Evolutionary conservation across 2,329 filamentous ascomycete genomes (phyloP).

Genomic region (Sclerotiophoma versabilis): DNA sequence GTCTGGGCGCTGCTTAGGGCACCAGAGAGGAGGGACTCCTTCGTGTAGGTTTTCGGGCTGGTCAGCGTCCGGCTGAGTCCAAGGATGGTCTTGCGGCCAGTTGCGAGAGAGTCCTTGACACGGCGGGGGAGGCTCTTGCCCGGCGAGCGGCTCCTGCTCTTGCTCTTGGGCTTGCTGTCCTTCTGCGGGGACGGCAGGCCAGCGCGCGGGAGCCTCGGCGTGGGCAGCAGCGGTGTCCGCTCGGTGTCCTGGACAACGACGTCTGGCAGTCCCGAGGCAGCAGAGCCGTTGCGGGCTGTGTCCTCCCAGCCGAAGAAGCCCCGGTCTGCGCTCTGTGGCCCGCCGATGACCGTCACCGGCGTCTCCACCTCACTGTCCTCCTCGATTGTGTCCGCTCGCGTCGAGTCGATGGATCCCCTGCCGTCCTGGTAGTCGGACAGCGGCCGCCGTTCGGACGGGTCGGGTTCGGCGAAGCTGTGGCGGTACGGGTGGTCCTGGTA

Average conservation of each 20-base stretch:
- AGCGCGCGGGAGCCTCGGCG: conserved; percentile 37
- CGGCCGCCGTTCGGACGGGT: conserved; percentile 21
- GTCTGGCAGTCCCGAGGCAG: conserved; percentile 21
- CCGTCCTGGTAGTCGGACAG: conserved; percentile 32
- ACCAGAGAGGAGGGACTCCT: conserved; percentile 67
- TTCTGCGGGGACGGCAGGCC: conserved; percentile 29
- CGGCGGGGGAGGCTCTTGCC: conserved; percentile 21
- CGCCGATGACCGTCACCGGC: conserved; percentile 50
- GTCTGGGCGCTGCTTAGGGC: conserved; percentile 71
- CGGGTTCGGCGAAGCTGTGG: conserved; percentile 36
- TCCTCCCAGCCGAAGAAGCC: conserved; percentile 34
- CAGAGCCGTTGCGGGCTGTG: conserved; percentile 2
- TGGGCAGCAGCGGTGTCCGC: conserved; percentile 50
- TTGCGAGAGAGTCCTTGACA: conserved; percentile 27
- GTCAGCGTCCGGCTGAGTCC: conserved; percentile 47
- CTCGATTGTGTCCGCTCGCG: conserved; percentile 60
- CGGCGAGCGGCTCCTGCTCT: conserved; percentile 34
- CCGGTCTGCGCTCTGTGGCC: conserved; percentile 19
- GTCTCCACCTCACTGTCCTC: conserved; percentile 68
- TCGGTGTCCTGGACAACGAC: conserved; percentile 43
- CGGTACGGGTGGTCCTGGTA: conserved; percentile 38
- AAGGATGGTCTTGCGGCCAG: conserved; percentile 31
- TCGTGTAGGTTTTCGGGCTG: conserved; percentile 77
- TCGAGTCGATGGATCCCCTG: conserved; percentile 40
- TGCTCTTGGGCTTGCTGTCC: conserved; percentile 5